Conservation (phyloP, 2,329 filamentous ascomycete species). For the Arthrocladium fulminans region DNA sequence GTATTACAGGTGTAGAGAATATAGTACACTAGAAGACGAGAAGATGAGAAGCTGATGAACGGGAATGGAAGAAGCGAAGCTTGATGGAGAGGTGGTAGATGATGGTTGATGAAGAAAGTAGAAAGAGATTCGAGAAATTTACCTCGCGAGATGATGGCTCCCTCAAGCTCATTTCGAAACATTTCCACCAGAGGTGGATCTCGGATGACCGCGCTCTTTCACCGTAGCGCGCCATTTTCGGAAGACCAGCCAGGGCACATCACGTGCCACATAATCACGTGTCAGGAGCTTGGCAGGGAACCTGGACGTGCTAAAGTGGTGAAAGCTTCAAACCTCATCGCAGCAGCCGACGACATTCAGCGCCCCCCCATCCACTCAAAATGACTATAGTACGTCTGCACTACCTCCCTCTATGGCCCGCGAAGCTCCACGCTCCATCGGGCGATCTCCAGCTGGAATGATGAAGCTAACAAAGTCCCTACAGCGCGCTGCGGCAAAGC, state of each 20-base stretch:
- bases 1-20: constrained; percentile 25
- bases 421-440: neutral
- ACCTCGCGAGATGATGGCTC: neutral
- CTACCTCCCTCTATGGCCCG: neutral
- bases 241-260: too few relatives aligned
- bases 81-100: neutral
- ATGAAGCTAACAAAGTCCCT: neutral
- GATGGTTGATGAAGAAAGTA: neutral
- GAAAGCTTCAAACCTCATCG: too few relatives aligned
- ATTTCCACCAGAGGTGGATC: neutral
- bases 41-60: constrained; percentile 9
- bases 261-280: too few relatives aligned
- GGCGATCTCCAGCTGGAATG: neutral
- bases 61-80: constrained; percentile 26
- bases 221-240: too few relatives aligned
- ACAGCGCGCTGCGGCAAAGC: constrained; percentile 84
- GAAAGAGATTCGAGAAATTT: neutral
- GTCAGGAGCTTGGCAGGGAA: too few relatives aligned
- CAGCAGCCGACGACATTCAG: constrained; percentile 1
- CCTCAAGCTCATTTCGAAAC: neutral
- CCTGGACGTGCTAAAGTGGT: too few relatives aligned
- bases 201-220: too few relatives aligned
- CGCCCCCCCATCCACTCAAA: constrained; percentile 5
- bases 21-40: constrained; percentile 7
- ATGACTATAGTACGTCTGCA: constrained; percentile 6